Conservation (phyloP, 1,284 basidiomycete species). For the Ustilago esculenta region DNA sequence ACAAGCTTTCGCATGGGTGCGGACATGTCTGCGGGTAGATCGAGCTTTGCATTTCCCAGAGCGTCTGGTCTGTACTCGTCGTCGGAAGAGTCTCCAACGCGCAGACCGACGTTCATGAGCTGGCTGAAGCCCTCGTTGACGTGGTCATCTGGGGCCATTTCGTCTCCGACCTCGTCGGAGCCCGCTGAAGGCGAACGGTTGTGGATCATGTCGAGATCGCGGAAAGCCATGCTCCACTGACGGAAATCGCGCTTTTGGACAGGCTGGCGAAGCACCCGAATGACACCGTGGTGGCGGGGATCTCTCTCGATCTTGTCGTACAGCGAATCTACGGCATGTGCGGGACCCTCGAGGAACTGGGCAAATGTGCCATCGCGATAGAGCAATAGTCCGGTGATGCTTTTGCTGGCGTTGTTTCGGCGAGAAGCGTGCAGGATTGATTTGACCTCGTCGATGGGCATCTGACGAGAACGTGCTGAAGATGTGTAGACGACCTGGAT, state of each 20-base stretch:
- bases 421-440: slow-evolving; percentile 33
- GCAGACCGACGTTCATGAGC: slow-evolving; percentile 43
- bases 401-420: slow-evolving; percentile 25
- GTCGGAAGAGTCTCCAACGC: slow-evolving; percentile 27
- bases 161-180: background rate
- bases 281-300: slow-evolving; percentile 37
- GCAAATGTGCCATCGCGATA: slow-evolving; percentile 50
- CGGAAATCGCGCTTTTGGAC: slow-evolving; percentile 40
- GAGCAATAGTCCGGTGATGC: slow-evolving; percentile 41
- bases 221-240: slow-evolving; percentile 51
- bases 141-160: slow-evolving; percentile 16
- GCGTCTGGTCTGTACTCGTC: slow-evolving; percentile 37
- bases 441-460: slow-evolving; percentile 24
- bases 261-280: slow-evolving; percentile 24
- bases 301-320: slow-evolving; percentile 42
- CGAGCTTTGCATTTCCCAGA: slow-evolving; percentile 27
- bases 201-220: slow-evolving; percentile 41
- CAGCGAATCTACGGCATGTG: slow-evolving; percentile 24
- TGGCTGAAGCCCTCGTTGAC: slow-evolving; percentile 38
- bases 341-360: slow-evolving; percentile 49
- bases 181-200: slow-evolving; percentile 1
- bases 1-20: slow-evolving; percentile 37
- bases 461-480: slow-evolving; percentile 27
- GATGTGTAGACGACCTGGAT: slow-evolving; percentile 51
- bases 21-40: slow-evolving; percentile 38